phyloP scores from a whole-genome alignment of 495 filamentous ascomycete species.

The Lichenothelia convexa region DNA sequence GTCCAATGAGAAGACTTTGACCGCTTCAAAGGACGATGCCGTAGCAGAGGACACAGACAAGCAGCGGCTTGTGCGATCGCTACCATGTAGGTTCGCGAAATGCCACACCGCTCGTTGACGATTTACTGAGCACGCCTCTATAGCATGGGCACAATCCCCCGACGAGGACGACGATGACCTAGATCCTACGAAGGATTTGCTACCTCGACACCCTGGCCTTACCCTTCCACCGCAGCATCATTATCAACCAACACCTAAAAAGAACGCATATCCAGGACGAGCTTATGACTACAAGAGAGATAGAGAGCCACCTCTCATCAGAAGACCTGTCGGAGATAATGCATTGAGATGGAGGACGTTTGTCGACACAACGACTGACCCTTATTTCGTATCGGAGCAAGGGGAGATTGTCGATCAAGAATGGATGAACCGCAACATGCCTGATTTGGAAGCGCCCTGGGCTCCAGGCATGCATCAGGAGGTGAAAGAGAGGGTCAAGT shows the following conservation, averaged over 20 bases:
- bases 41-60: slow-evolving; percentile 6
- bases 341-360: slow-evolving; percentile 46
- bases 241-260: slow-evolving; percentile 10
- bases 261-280: slow-evolving; percentile 9
- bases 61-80: slow-evolving; percentile 13
- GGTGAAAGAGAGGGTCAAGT: too few relatives aligned
- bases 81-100: slow-evolving; percentile 11
- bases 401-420: slow-evolving; percentile 34
- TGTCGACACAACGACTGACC: slow-evolving; percentile 33
- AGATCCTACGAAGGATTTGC: slow-evolving; percentile 7
- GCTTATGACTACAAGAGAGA: slow-evolving; percentile 14
- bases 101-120: neutral
- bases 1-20: slow-evolving; percentile 5
- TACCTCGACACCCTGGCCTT: slow-evolving; percentile 10
- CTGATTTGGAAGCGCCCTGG: slow-evolving; percentile 40
- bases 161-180: slow-evolving; percentile 14
- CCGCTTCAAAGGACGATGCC: slow-evolving; percentile 2
- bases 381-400: slow-evolving; percentile 2
- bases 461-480: too few relatives aligned
- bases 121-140: too few relatives aligned
- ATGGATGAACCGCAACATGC: slow-evolving; percentile 39
- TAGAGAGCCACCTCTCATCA: slow-evolving; percentile 12
- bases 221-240: slow-evolving; percentile 9
- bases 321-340: slow-evolving; percentile 14
- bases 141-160: slow-evolving; percentile 15